Conservation (phyloP, 768 basidiomycete genomes). For the Kondoa subrosea region DNA sequence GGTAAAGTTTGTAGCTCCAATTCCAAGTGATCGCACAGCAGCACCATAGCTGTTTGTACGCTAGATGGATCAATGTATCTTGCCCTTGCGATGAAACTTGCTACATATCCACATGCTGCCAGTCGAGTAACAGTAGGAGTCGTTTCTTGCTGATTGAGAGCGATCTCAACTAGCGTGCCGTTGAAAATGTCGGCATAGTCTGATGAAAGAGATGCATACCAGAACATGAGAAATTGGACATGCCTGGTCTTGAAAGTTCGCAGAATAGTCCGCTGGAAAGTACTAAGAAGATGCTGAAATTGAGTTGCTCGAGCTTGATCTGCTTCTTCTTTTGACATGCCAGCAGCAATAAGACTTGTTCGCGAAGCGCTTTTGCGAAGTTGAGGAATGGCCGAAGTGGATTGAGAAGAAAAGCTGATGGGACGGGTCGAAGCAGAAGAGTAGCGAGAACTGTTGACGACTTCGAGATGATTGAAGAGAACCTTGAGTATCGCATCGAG, state of each 20-base stretch:
- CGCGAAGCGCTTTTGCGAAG: slow-evolving; percentile 26
- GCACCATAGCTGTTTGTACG: slow-evolving; percentile 52
- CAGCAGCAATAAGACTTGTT: slow-evolving; percentile 22
- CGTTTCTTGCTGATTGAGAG: slow-evolving; percentile 38
- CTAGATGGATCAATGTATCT: slow-evolving; percentile 61
- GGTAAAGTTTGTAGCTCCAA: slow-evolving; percentile 49
- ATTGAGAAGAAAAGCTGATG: not conserved
- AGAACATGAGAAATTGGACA: slow-evolving; percentile 92
- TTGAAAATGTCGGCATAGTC: slow-evolving; percentile 85
- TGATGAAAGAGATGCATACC: slow-evolving; percentile 75
- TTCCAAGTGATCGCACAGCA: slow-evolving; percentile 73
- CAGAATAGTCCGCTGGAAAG: slow-evolving; percentile 84
- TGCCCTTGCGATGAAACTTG: slow-evolving; percentile 77
- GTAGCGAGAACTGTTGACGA: slow-evolving; percentile 23
- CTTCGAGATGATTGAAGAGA: slow-evolving; percentile 67
- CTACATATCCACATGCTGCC: slow-evolving; percentile 86
- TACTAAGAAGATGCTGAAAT: slow-evolving; percentile 72
- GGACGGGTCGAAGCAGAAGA: not conserved
- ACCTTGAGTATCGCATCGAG: slow-evolving; percentile 73
- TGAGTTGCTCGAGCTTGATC: slow-evolving; percentile 32
- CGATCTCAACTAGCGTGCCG: slow-evolving; percentile 81
- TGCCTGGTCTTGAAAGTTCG: slow-evolving; percentile 94
- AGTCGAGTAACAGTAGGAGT: slow-evolving; percentile 60
- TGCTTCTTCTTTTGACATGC: slow-evolving; percentile 20
- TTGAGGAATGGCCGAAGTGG: slow-evolving; percentile 3